Evolutionary conservation across 805 yeast species (phyloP), one percentile per base, ranked within the genome.

Genomic region (Cyberlindnera mycetangii): DNA sequence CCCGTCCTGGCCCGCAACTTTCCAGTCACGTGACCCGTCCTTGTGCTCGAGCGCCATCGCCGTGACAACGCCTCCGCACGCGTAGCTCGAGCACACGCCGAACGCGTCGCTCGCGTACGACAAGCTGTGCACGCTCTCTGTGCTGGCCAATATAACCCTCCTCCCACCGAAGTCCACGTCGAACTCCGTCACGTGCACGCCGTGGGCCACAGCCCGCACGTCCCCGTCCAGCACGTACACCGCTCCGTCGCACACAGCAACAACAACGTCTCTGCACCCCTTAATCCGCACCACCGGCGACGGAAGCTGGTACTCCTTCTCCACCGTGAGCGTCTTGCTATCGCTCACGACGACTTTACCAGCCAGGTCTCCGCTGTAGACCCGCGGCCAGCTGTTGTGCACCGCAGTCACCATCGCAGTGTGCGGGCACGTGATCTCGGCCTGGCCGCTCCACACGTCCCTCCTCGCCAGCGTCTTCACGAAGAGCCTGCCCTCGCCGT

Each of bases 1-100:
- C 5, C 62, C 64, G 47, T 59, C 62, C n/a, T 43, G 42, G 1
- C 64, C 64, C 5, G 60, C 59, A 7, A 57, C 21, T n/a, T 37
- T 41, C 7, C 32, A 4, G 28, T 51, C 50, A n/a, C 36, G 25
- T 8, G 22, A 5, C 4, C 16, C 17, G 9, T 39, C 46, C n/a
- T 48, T 52, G 2, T 37, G 25, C 33, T 59, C 64, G 12, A 58
- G 4, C 4, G 53, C 47, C 3, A 58, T 24, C 3, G 28, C 25
- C 1, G 46, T 41, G 22, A 59, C 47, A n/a, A n/a, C n/a, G n/a
- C n/a, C n/a, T n/a, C n/a, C n/a, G n/a, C n/a, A n/a, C n/a, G n/a
- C n/a, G n/a, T n/a, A n/a, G n/a, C n/a, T n/a, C n/a, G n/a, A n/a
- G n/a, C n/a, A n/a, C n/a, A n/a, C n/a, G n/a, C n/a, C n/a, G n/a